These are phyloP conservation scores for Flaveria trinervia DNA, from an alignment of 129 eudicot species.

Conservation along the genomic window DNA sequence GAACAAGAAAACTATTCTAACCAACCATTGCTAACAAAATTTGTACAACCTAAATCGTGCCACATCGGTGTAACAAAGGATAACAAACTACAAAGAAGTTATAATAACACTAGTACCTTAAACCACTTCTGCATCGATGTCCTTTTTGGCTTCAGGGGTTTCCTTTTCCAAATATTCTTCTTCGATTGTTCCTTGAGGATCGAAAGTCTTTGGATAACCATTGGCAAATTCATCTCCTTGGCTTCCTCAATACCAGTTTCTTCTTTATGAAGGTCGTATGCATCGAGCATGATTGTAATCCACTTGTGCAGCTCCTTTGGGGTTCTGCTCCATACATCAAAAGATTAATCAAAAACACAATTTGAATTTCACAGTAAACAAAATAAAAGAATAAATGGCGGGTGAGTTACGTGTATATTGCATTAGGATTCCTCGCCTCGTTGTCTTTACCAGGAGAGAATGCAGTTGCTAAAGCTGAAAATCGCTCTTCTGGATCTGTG, in stretches of 20 bases:
- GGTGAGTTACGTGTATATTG: conserved; percentile 75
- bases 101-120: conserved; percentile 25
- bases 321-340: conserved; percentile 44
- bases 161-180: conserved; percentile 76
- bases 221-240: conserved; percentile 66
- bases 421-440: conserved; percentile 64
- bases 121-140: conserved; percentile 18
- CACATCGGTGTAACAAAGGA: conserved; percentile 10
- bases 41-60: conserved; percentile 23
- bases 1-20: background rate
- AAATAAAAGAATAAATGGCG: background rate
- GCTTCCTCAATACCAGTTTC: conserved; percentile 89
- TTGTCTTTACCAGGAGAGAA: conserved; percentile 84
- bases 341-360: background rate
- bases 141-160: conserved; percentile 33
- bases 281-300: conserved; percentile 87
- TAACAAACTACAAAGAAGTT: conserved; percentile 7
- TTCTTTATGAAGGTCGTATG: conserved; percentile 74
- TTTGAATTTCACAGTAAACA: background rate
- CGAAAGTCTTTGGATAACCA: conserved; percentile 84
- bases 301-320: conserved; percentile 98
- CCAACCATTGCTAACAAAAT: conserved; percentile 20
- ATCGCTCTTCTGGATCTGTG: conserved; percentile 93
- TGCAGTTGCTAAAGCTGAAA: conserved; percentile 82
- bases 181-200: conserved; percentile 90